These are phyloP conservation scores for Rubia tinctorum DNA, from an alignment of 305 asterid species.

Conservation along the genomic window DNA sequence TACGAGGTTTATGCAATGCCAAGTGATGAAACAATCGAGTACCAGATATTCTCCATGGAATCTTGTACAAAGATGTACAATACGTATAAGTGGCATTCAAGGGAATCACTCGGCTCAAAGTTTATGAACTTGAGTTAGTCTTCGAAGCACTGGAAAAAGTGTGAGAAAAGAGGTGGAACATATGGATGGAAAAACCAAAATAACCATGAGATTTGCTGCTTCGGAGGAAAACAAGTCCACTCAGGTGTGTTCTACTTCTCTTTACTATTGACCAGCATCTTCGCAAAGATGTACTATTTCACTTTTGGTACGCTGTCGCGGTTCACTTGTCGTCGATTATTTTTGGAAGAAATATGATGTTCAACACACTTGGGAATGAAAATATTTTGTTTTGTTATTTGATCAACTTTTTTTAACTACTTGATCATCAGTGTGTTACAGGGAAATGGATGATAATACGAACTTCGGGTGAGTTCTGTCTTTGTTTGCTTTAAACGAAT, in stretches of 20 bases:
- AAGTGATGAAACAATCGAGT: neutral
- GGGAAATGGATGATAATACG: neutral
- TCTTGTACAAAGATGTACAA: conserved; percentile 5
- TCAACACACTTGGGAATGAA: neutral
- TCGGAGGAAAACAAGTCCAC: neutral
- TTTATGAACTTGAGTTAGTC: conserved; percentile 1
- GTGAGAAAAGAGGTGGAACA: neutral
- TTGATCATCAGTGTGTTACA: neutral
- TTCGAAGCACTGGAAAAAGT: neutral
- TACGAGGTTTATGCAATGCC: neutral
- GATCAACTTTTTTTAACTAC: neutral
- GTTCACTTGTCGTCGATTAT: too few species aligned
- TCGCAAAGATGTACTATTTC: neutral
- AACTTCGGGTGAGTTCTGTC: neutral
- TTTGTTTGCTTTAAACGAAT: neutral
- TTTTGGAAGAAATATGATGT: neutral
- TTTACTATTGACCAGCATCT: too few species aligned
- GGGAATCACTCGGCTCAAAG: neutral
- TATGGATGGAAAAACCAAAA: neutral
- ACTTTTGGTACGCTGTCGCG: neutral
- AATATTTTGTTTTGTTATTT: too few species aligned
- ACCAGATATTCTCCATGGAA: neutral
- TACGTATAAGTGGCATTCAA: neutral
- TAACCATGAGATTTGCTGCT: neutral
- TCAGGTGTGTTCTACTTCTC: neutral